Conservation (phyloP, 306 rosid species). For the Chamaecrista fasciculata region DNA sequence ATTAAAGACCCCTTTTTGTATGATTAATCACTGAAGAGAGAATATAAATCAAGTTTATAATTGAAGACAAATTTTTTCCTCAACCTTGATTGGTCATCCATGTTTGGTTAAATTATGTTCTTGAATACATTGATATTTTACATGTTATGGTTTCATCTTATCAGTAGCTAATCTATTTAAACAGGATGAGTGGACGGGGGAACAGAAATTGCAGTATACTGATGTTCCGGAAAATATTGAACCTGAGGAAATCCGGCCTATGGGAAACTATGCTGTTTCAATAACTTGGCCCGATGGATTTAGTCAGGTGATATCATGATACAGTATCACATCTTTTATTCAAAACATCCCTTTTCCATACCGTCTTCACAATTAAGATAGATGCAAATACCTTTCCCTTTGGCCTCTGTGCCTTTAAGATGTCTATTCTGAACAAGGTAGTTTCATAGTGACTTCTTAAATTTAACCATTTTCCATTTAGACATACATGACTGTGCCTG, state of each 20-base stretch:
- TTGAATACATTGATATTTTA: neutral
- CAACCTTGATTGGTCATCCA: slow-evolving; percentile 23
- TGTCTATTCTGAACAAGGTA: neutral
- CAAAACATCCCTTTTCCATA: neutral
- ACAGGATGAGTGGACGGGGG: slow-evolving; percentile 98
- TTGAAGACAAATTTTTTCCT: too few relatives aligned
- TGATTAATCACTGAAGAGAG: too few relatives aligned
- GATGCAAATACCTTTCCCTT: neutral
- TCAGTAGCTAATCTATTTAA: slow-evolving; percentile 18
- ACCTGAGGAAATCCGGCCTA: slow-evolving; percentile 89
- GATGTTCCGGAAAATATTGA: slow-evolving; percentile 89
- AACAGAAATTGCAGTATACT: slow-evolving; percentile 75
- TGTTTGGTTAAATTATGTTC: slow-evolving; percentile 11
- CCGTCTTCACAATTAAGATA: neutral
- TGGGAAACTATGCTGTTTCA: slow-evolving; percentile 95
- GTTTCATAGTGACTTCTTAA: neutral
- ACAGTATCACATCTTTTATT: neutral
- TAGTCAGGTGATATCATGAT: slow-evolving; percentile 70
- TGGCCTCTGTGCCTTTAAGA: neutral
- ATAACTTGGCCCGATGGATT: slow-evolving; percentile 96
- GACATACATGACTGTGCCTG: neutral
- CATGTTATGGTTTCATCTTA: slow-evolving; percentile 23
- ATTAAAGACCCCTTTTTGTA: too few relatives aligned
- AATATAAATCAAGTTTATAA: too few relatives aligned
- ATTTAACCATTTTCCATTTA: neutral